These are phyloP conservation scores for Neonectria hederae DNA, from an alignment of 2,329 filamentous ascomycete species.

Conservation along the genomic window DNA sequence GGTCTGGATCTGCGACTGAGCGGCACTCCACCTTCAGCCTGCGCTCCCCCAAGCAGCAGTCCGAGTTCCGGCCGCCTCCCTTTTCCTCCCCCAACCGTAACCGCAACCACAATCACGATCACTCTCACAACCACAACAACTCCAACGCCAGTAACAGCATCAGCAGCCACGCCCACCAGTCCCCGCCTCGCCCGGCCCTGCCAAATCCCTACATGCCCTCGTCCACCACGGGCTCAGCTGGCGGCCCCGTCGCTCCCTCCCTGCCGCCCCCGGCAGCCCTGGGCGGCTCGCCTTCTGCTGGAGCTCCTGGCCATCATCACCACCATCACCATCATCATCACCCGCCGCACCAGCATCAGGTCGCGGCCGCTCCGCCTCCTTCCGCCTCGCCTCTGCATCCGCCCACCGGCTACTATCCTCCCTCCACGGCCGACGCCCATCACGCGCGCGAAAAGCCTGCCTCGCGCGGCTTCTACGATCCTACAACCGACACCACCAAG, in stretches of 20 bases:
- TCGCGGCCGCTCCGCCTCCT: conserved; percentile 38
- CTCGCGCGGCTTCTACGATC: conserved; percentile 63
- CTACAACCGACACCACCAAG: conserved; percentile 60
- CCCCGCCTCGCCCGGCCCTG: conserved; percentile 45
- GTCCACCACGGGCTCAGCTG: conserved; percentile 43
- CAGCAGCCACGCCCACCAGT: conserved; percentile 44
- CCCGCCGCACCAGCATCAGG: conserved; percentile 35
- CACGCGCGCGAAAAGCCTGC: conserved; percentile 52
- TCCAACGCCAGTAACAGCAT: conserved; percentile 36
- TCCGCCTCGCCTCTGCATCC: conserved; percentile 56
- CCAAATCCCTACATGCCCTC: conserved; percentile 51
- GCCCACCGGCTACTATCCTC: conserved; percentile 53
- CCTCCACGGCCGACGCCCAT: conserved; percentile 45
- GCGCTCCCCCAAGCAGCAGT: conserved; percentile 57
- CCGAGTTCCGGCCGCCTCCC: conserved; percentile 51
- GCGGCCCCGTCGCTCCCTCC: conserved; percentile 43
- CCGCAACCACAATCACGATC: conserved; percentile 19
- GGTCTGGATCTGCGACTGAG: conserved; percentile 21
- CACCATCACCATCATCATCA: conserved; percentile 35
- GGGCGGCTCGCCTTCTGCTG: conserved; percentile 34
- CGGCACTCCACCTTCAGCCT: conserved; percentile 57
- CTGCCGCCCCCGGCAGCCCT: conserved; percentile 45
- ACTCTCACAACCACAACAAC: conserved; percentile 41
- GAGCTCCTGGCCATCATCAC: conserved; percentile 32
- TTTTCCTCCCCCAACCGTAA: conserved; percentile 41